A percentile compares a stretch with the other conserved stretches of the same genome.
Evolutionary conservation across 2,329 filamentous ascomycete species (phyloP).

Genomic region (Cladosporium velox): DNA sequence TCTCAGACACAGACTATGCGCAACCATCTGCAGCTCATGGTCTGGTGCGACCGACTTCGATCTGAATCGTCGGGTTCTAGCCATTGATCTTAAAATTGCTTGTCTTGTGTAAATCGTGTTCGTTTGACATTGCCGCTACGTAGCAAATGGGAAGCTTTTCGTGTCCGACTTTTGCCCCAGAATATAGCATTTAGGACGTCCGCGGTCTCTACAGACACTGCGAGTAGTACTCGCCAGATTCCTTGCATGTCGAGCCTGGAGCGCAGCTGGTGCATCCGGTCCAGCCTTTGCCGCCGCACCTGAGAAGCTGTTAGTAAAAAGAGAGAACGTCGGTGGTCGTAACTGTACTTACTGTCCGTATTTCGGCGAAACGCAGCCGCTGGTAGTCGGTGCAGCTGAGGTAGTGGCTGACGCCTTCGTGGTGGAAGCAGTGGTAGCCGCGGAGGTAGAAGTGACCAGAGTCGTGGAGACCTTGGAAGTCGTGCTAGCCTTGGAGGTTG

Average conservation of each 20-base stretch:
- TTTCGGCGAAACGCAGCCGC: slow-evolving; percentile 16
- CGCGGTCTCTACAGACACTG: slow-evolving; percentile 33
- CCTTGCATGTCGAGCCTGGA: slow-evolving; percentile 39
- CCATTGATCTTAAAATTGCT: no score
- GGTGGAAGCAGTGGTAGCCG: not conserved
- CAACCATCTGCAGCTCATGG: no score
- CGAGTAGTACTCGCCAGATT: slow-evolving; percentile 40
- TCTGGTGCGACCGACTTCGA: no score
- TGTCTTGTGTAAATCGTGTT: no score
- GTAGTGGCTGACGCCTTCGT: not conserved
- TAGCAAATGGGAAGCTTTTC: no score
- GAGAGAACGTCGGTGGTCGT: not conserved
- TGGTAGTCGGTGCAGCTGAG: slow-evolving; percentile 15
- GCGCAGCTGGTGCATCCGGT: slow-evolving; percentile 39
- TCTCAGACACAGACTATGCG: no score
- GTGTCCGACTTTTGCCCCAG: no score
- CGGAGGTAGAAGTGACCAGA: slow-evolving; percentile 1
- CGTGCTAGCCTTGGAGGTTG: slow-evolving; percentile 5
- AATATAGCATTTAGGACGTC: no score
- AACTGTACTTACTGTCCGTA: slow-evolving; percentile 10
- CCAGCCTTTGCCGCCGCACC: slow-evolving; percentile 39
- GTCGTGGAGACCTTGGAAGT: slow-evolving; percentile 9
- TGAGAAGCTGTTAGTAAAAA: slow-evolving; percentile 22
- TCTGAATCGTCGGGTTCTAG: no score
- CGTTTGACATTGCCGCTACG: no score